A percentile compares a stretch with the other conserved stretches of the same genome.
phyloP scores from a whole-genome alignment of 148 eudicot species.

The Rhododendron griersonianum region DNA sequence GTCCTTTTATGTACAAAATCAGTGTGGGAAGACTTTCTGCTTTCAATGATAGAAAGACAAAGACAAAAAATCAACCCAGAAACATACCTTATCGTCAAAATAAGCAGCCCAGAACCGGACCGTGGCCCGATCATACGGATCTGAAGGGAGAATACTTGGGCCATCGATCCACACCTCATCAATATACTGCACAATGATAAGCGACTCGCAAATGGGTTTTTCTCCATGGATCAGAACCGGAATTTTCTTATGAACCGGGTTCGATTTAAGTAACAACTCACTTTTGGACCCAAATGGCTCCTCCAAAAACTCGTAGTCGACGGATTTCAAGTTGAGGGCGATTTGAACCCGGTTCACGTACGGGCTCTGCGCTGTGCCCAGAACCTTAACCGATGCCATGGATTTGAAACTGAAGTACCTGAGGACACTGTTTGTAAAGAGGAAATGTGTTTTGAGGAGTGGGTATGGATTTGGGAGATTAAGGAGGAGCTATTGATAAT shows the following conservation, averaged over 20 bases:
- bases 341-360: slow-evolving; percentile 23
- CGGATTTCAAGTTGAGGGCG: slow-evolving; percentile 35
- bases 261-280: slow-evolving; percentile 51
- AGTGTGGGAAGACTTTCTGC: too few relatives aligned
- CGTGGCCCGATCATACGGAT: slow-evolving; percentile 57
- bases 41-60: too few relatives aligned
- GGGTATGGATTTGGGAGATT: not conserved
- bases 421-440: not conserved
- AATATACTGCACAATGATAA: slow-evolving; percentile 51
- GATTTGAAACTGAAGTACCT: not conserved
- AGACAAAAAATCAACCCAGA: too few relatives aligned
- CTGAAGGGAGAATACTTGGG: slow-evolving; percentile 46
- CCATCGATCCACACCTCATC: slow-evolving; percentile 28
- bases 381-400: slow-evolving; percentile 28
- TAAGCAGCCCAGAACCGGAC: slow-evolving; percentile 64
- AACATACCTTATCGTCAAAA: slow-evolving; percentile 42
- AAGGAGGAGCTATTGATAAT: not conserved
- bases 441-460: not conserved
- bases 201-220: slow-evolving; percentile 52
- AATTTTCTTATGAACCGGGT: slow-evolving; percentile 65
- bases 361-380: slow-evolving; percentile 27
- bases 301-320: slow-evolving; percentile 30
- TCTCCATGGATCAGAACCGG: slow-evolving; percentile 60
- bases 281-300: slow-evolving; percentile 35
- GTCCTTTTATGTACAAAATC: too few relatives aligned